Conservation (phyloP, 2,329 filamentous ascomycete species). For the Periconia digitata region DNA sequence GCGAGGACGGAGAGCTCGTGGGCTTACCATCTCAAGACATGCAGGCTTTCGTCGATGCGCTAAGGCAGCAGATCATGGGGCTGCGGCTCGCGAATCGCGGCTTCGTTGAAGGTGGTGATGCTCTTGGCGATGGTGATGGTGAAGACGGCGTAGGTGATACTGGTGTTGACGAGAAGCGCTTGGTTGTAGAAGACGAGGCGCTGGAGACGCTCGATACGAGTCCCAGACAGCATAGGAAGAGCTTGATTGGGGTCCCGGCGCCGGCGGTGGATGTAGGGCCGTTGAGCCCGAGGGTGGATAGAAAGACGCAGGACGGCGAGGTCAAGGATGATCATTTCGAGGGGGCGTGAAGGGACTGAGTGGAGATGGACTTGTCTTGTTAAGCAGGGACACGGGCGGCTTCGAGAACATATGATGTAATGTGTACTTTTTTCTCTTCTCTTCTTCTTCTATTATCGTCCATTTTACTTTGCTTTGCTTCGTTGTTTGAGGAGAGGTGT, state of each 20-base stretch:
- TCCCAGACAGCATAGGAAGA: conserved; percentile 46
- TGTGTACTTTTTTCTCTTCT: conserved; percentile 3
- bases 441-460: not conserved
- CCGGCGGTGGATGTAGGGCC: conserved; percentile 29
- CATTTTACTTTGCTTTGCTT: not conserved
- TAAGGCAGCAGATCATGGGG: conserved; percentile 63
- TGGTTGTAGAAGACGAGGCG: conserved; percentile 35
- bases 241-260: conserved; percentile 40
- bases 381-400: no score
- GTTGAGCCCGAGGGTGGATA: conserved; percentile 33
- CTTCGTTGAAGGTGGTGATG: conserved; percentile 39
- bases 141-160: conserved; percentile 1
- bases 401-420: not conserved
- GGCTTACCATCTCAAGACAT: conserved; percentile 55
- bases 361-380: not conserved
- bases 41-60: conserved; percentile 64
- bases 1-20: conserved; percentile 16
- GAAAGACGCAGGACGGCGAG: conserved; percentile 20
- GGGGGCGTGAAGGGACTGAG: conserved; percentile 12
- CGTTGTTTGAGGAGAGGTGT: not conserved
- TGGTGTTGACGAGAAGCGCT: conserved; percentile 1
- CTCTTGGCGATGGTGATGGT: conserved; percentile 26
- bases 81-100: conserved; percentile 42
- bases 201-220: conserved; percentile 39
- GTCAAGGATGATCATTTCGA: conserved; percentile 36